Percentiles rank a stretch among this genome's conserved stretches.
Conservation (phyloP, 139 green algal species). For the Volvox reticuliferus region DNA sequence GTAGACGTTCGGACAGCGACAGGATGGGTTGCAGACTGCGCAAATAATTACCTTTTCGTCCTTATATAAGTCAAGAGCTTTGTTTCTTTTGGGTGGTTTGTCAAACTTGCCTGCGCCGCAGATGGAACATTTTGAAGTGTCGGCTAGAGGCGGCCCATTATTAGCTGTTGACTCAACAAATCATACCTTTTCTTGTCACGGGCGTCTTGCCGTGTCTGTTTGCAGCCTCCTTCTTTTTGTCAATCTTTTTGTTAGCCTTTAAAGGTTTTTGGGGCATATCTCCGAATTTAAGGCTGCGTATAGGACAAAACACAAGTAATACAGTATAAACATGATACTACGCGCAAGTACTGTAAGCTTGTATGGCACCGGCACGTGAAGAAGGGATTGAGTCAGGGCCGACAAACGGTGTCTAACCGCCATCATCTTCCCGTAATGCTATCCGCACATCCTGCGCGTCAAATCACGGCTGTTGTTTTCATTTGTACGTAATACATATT, state of each 20-base stretch:
- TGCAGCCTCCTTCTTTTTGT: conserved; percentile 47
- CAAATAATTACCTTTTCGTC: conserved; percentile 1
- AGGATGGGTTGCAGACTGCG: neutral
- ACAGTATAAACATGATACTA: too few species aligned
- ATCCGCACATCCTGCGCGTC: too few species aligned
- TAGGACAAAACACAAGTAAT: too few species aligned
- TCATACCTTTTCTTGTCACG: conserved; percentile 32
- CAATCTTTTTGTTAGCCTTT: conserved; percentile 48
- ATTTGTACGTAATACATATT: too few species aligned
- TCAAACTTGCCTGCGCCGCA: conserved; percentile 26
- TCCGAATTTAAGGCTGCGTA: neutral
- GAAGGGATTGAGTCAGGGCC: too few species aligned
- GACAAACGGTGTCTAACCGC: too few species aligned
- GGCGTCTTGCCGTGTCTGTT: conserved; percentile 42
- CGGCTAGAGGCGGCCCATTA: neutral
- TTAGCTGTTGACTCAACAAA: neutral
- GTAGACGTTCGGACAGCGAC: too few species aligned
- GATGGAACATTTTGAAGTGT: neutral
- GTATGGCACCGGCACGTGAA: too few species aligned
- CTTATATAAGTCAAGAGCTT: conserved; percentile 3
- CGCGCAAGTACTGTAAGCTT: too few species aligned
- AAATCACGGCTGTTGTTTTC: too few species aligned
- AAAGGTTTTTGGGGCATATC: conserved; percentile 49
- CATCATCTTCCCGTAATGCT: too few species aligned
- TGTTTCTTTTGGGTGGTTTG: conserved; percentile 38